phyloP scores from a whole-genome alignment of 176 grass and related monocot genomes.

The Rhynchospora breviuscula region DNA sequence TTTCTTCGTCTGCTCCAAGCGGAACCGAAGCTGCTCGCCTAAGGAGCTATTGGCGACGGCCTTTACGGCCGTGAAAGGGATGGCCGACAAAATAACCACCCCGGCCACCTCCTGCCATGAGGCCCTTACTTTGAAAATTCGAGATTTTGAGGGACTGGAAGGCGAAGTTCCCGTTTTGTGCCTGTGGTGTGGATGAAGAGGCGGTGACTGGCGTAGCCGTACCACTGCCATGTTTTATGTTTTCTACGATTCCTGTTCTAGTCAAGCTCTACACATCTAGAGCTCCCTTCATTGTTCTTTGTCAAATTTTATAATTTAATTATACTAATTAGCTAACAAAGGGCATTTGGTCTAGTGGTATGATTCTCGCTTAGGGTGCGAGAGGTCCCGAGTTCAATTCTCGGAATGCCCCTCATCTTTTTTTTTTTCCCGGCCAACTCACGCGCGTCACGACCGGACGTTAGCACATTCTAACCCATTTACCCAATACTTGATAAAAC shows the following conservation, averaged over 20 bases:
- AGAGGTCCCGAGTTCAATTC: conserved; percentile 71
- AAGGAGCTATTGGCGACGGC: conserved; percentile 70
- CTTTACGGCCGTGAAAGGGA: conserved; percentile 91
- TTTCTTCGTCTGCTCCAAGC: conserved; percentile 54
- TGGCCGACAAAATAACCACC: conserved; percentile 76
- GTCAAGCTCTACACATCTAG: too few relatives aligned
- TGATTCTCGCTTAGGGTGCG: conserved; percentile 71
- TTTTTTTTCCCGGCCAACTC: too few relatives aligned
- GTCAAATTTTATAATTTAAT: too few relatives aligned
- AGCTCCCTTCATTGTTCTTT: too few relatives aligned
- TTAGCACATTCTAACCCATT: too few relatives aligned
- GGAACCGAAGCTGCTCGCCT: conserved; percentile 50
- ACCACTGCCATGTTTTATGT: neutral
- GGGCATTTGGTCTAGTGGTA: conserved; percentile 72
- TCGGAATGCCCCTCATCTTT: conserved; percentile 35
- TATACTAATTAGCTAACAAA: too few relatives aligned
- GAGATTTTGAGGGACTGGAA: neutral
- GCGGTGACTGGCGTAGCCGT: neutral
- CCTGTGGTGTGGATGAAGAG: neutral
- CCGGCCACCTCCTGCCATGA: conserved; percentile 84
- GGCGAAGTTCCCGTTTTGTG: neutral
- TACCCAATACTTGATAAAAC: too few relatives aligned
- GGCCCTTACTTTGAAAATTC: conserved; percentile 1
- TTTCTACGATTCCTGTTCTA: too few relatives aligned
- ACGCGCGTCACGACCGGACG: too few relatives aligned